A percentile compares a stretch with the other conserved stretches of the same genome.
Conservation (phyloP, 2,329 filamentous ascomycete species). For the Cordyceps militaris region DNA sequence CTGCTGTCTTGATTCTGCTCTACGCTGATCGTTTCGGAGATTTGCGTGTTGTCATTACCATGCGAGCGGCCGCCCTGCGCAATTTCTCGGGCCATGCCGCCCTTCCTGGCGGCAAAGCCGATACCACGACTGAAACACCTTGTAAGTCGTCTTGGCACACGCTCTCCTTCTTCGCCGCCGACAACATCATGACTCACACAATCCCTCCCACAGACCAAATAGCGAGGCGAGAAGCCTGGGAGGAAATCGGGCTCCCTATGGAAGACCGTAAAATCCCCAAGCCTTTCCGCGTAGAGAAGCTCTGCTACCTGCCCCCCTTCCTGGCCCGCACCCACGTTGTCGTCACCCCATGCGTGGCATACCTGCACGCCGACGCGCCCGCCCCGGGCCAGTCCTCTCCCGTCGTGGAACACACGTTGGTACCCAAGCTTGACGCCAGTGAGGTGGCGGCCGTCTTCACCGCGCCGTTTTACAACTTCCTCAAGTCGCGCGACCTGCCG, state of each 20-base stretch:
- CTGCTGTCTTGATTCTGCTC: slow-evolving; percentile 80
- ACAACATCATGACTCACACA: not conserved
- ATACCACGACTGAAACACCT: slow-evolving; percentile 49
- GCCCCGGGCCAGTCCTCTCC: slow-evolving; percentile 27
- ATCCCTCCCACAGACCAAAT: slow-evolving; percentile 56
- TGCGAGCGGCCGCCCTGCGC: slow-evolving; percentile 56
- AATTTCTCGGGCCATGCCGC: slow-evolving; percentile 81
- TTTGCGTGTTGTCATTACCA: slow-evolving; percentile 63
- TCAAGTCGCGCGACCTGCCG: slow-evolving; percentile 53
- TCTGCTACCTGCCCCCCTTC: slow-evolving; percentile 74
- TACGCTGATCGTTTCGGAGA: slow-evolving; percentile 80
- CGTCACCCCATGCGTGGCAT: slow-evolving; percentile 70
- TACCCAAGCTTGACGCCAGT: slow-evolving; percentile 75
- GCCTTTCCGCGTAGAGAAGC: slow-evolving; percentile 78
- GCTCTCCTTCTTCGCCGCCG: not conserved
- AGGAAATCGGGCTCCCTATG: slow-evolving; percentile 85
- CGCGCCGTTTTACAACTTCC: slow-evolving; percentile 78
- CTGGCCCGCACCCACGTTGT: slow-evolving; percentile 67
- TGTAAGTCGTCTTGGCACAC: slow-evolving; percentile 35
- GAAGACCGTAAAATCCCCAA: slow-evolving; percentile 60
- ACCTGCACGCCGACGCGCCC: slow-evolving; percentile 57
- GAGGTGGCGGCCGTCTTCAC: slow-evolving; percentile 95
- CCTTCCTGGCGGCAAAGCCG: slow-evolving; percentile 72
- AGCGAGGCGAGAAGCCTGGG: slow-evolving; percentile 80
- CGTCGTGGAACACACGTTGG: slow-evolving; percentile 61